Conservation (phyloP, 768 basidiomycete species). For the Leucogyrophana mollusca region DNA sequence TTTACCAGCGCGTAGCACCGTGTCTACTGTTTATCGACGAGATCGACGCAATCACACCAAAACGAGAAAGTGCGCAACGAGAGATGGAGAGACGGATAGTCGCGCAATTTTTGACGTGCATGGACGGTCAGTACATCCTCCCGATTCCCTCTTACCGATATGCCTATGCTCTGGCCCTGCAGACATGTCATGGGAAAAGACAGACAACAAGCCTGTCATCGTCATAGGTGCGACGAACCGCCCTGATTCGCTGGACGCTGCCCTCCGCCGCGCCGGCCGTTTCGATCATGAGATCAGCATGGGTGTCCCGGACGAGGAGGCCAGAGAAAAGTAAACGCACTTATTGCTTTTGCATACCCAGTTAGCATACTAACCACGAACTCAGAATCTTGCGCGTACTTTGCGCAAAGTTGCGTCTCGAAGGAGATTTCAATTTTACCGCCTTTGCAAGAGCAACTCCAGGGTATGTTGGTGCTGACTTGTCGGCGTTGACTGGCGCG, state of each 20-base stretch:
- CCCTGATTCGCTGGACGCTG: conserved; percentile 92
- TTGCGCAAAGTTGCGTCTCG: conserved; percentile 78
- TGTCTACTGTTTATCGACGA: conserved; percentile 97
- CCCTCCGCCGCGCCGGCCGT: conserved; percentile 87
- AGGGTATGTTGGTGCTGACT: conserved; percentile 95
- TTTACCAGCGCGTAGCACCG: conserved; percentile 74
- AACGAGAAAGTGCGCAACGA: conserved; percentile 94
- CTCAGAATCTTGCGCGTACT: conserved; percentile 84
- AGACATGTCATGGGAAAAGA: conserved; percentile 97
- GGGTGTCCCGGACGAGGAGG: conserved; percentile 93
- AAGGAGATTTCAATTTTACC: conserved; percentile 85
- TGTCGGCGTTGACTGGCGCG: conserved; percentile 86
- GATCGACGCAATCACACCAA: conserved; percentile 96
- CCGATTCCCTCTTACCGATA: neutral
- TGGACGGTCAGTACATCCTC: conserved; percentile 76
- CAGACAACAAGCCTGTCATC: conserved; percentile 87
- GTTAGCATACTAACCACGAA: neutral
- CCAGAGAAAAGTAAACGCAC: conserved; percentile 74
- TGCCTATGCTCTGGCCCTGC: neutral
- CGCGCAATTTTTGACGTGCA: conserved; percentile 95
- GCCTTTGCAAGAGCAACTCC: conserved; percentile 91
- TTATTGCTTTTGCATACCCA: neutral
- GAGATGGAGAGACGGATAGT: conserved; percentile 99
- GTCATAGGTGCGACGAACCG: conserved; percentile 97
- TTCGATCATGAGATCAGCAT: conserved; percentile 98